phyloP scores from a whole-genome alignment of 148 eudicot genomes.

The Vaccinium myrtillus region DNA sequence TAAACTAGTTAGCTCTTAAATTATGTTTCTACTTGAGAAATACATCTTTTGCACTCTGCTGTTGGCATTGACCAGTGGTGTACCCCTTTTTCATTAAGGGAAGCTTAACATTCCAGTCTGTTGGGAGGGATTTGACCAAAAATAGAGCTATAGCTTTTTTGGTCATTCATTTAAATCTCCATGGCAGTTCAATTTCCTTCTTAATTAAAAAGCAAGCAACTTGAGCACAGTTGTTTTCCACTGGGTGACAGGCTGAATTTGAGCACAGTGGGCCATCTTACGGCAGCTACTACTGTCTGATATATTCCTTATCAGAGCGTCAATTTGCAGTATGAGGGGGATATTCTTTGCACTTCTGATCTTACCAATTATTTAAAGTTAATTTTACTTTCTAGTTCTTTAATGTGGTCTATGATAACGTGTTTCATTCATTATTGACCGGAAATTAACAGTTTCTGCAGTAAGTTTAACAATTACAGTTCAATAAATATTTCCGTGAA shows the following conservation, averaged over 20 bases:
- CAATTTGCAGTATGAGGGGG: neutral
- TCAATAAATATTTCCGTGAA: neutral
- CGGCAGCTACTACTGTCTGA: neutral
- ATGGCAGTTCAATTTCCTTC: neutral
- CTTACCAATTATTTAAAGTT: neutral
- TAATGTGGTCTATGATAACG: neutral
- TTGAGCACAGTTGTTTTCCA: neutral
- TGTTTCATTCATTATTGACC: neutral
- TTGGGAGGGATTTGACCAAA: neutral
- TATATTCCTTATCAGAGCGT: neutral
- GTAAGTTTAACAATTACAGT: neutral
- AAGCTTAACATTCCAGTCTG: neutral
- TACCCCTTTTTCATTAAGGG: neutral
- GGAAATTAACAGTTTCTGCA: neutral
- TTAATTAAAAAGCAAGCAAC: conserved; percentile 2
- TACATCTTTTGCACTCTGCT: neutral
- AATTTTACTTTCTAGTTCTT: neutral
- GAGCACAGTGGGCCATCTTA: neutral
- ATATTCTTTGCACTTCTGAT: neutral
- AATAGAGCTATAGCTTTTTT: neutral
- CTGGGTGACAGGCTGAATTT: neutral
- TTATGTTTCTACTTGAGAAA: neutral
- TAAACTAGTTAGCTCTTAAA: neutral
- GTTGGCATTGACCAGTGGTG: neutral
- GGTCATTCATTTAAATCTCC: neutral